These are phyloP conservation scores for Hirschfeldia incana DNA, from an alignment of 345 rosid species.

Conservation along the genomic window DNA sequence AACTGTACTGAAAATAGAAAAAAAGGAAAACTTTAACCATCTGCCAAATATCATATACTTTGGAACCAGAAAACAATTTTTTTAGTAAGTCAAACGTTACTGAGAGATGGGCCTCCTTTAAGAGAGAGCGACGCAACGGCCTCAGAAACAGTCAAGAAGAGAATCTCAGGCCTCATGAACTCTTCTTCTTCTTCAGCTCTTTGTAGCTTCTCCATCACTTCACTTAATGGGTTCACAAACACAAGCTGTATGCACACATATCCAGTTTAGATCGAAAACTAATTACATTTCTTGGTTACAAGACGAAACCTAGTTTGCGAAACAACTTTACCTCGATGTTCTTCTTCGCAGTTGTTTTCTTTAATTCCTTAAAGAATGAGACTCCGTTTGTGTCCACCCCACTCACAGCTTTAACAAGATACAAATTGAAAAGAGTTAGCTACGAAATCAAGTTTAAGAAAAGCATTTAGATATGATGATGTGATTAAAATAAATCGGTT, in stretches of 20 bases:
- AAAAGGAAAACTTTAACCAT: not conserved
- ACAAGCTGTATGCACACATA: constrained; percentile 55
- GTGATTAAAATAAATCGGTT: not conserved
- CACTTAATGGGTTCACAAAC: constrained; percentile 87
- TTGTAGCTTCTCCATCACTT: constrained; percentile 81
- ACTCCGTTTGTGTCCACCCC: constrained; percentile 88
- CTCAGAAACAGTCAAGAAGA: constrained; percentile 84
- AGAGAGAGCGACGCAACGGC: constrained; percentile 77
- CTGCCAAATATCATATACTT: not conserved
- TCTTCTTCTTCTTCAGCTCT: constrained; percentile 53
- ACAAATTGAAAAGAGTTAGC: not conserved
- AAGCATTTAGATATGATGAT: not conserved
- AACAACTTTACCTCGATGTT: constrained; percentile 50
- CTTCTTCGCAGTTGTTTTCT: constrained; percentile 58
- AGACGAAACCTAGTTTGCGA: not conserved
- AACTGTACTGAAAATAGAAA: constrained; percentile 21
- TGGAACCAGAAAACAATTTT: constrained; percentile 2
- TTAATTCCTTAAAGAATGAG: constrained; percentile 62
- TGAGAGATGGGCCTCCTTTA: constrained; percentile 52
- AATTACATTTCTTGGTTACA: not conserved
- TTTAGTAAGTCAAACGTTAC: constrained; percentile 37
- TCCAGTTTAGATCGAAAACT: not conserved
- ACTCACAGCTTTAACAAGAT: constrained; percentile 59
- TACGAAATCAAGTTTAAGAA: not conserved
- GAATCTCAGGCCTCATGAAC: constrained; percentile 52